Percentiles rank a stretch among this genome's conserved stretches.
Evolutionary conservation across 164 flowering plant species (phyloP).

Genomic region (Nymphaea colorata): DNA sequence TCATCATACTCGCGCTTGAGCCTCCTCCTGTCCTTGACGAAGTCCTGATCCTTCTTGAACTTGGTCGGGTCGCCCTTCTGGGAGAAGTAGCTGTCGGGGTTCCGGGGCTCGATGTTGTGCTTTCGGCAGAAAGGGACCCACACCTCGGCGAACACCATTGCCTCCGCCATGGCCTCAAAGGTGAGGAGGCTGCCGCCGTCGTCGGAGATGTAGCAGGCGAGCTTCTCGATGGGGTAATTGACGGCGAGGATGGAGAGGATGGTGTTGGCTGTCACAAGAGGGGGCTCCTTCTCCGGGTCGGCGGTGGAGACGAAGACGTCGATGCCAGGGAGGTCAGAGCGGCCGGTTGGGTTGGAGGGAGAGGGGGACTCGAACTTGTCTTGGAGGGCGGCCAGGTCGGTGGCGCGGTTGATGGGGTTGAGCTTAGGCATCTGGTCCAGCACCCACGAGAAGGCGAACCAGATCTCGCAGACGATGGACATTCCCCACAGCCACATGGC

Average conservation of each 20-base stretch:
- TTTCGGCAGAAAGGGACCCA: constrained; percentile 85
- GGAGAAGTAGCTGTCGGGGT: constrained; percentile 61
- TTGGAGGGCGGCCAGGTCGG: constrained; percentile 61
- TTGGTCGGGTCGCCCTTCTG: constrained; percentile 54
- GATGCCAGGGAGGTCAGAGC: too few species aligned
- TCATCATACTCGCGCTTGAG: constrained; percentile 80
- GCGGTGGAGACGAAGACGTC: too few species aligned
- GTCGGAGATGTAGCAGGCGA: constrained; percentile 54
- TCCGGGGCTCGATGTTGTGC: constrained; percentile 66
- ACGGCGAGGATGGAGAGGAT: constrained; percentile 43
- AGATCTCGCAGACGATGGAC: constrained; percentile 75
- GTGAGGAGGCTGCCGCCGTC: constrained; percentile 62
- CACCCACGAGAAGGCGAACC: constrained; percentile 91
- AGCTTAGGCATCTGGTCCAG: constrained; percentile 85
- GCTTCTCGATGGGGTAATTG: constrained; percentile 60
- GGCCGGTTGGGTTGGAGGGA: too few species aligned
- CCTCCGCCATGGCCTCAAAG: constrained; percentile 66
- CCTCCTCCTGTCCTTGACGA: constrained; percentile 70
- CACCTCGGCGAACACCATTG: constrained; percentile 37
- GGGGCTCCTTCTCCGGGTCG: too few species aligned
- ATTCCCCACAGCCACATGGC: constrained; percentile 86
- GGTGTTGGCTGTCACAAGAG: constrained; percentile 56
- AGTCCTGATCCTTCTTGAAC: constrained; percentile 55
- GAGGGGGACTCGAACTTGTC: constrained; percentile 71
- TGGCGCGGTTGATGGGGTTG: constrained; percentile 62